Conservation (phyloP, 768 basidiomycete genomes). For the Naganishia vishniacii region DNA sequence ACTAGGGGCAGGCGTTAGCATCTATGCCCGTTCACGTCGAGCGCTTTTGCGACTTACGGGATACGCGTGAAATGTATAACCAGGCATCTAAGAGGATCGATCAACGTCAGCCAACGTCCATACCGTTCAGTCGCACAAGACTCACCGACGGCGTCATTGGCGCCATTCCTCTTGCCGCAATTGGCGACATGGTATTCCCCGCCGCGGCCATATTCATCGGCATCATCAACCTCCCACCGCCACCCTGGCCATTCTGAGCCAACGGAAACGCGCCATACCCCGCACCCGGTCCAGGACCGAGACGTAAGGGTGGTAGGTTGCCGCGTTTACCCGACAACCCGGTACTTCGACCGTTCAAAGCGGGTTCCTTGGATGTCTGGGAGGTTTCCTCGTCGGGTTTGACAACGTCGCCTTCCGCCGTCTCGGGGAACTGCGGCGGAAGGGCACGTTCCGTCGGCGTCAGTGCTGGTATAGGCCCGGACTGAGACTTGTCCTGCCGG, state of each 20-base stretch:
- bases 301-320: constrained; percentile 2
- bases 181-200: constrained; percentile 49
- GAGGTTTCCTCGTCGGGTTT: too few species aligned
- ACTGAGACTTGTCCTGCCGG: constrained; percentile 21
- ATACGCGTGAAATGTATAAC: constrained; percentile 68
- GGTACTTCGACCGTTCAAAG: not conserved
- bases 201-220: not conserved
- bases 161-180: constrained; percentile 75
- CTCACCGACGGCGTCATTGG: constrained; percentile 76
- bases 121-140: not conserved
- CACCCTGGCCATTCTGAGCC: not conserved
- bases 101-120: not conserved
- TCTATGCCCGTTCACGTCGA: constrained; percentile 51
- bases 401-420: not conserved
- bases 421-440: constrained; percentile 8
- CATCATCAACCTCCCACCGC: not conserved
- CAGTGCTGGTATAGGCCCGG: constrained; percentile 1
- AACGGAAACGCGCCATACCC: not conserved
- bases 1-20: constrained; percentile 25
- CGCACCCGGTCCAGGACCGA: constrained; percentile 4
- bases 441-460: not conserved
- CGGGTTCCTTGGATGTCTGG: not conserved
- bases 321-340: not conserved
- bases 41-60: constrained; percentile 23
- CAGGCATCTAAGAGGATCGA: constrained; percentile 61